phyloP scores from a whole-genome alignment of 2,329 filamentous ascomycete genomes.

The Colletotrichum gloeosporioides region DNA sequence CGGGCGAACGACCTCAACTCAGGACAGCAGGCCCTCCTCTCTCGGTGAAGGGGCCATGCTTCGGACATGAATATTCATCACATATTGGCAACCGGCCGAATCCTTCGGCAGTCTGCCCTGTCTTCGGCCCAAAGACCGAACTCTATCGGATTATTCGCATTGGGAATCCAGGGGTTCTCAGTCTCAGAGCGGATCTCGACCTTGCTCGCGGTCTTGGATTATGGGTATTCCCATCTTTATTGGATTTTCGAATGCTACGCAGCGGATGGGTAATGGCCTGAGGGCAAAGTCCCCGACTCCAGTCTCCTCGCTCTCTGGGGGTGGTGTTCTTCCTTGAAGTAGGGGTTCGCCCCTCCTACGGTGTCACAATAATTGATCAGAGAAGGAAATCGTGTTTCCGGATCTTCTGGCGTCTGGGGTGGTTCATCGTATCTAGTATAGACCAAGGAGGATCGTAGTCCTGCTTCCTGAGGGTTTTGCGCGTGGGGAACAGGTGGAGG shows the following conservation, averaged over 20 bases:
- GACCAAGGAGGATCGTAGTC: background rate
- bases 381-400: background rate
- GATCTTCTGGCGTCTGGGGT: background rate
- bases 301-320: background rate
- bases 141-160: background rate
- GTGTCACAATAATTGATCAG: background rate
- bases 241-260: background rate
- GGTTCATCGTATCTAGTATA: slow-evolving; percentile 9
- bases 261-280: background rate
- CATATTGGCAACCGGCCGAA: slow-evolving; percentile 7
- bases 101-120: background rate
- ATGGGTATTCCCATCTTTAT: background rate
- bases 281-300: background rate
- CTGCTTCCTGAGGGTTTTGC: background rate
- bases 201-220: background rate
- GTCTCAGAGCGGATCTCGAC: background rate
- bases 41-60: background rate
- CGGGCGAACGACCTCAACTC: background rate
- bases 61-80: background rate
- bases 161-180: background rate
- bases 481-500: slow-evolving; percentile 5
- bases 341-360: background rate
- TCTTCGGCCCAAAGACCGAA: background rate
- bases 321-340: background rate
- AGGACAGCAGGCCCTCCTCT: background rate